These are phyloP conservation scores for Luvunga scandens DNA, from an alignment of 345 rosid genomes.

Conservation along the genomic window DNA sequence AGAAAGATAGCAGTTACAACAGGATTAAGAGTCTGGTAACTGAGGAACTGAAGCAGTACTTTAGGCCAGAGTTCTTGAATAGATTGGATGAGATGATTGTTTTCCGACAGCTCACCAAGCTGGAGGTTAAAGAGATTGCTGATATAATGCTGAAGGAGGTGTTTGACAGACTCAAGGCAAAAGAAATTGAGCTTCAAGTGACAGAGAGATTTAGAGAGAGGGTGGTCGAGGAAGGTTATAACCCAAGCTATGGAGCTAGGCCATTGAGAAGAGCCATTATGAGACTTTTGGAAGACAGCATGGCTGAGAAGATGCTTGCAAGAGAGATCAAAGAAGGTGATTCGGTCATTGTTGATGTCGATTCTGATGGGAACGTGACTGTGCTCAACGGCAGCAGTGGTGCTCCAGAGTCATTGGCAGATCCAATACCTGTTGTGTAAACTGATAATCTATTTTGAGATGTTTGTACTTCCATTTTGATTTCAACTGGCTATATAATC, in stretches of 20 bases:
- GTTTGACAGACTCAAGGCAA: conserved; percentile 61
- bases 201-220: conserved; percentile 86
- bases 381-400: conserved; percentile 84
- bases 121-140: conserved; percentile 89
- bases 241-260: conserved; percentile 97
- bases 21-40: conserved; percentile 91
- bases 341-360: conserved; percentile 85
- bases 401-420: conserved; percentile 55
- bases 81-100: conserved; percentile 97
- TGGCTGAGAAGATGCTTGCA: conserved; percentile 99
- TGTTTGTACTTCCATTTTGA: conserved; percentile 24
- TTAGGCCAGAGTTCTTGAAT: conserved; percentile 93
- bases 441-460: conserved; percentile 10
- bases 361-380: conserved; percentile 72
- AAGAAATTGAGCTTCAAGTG: conserved; percentile 92
- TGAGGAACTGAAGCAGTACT: conserved; percentile 85
- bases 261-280: conserved; percentile 93
- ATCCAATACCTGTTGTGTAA: conserved; percentile 48
- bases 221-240: conserved; percentile 94
- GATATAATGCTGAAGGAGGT: conserved; percentile 97
- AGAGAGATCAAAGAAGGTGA: conserved; percentile 94
- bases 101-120: conserved; percentile 84
- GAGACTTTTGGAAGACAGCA: conserved; percentile 91
- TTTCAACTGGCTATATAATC: conserved; percentile 22
- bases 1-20: conserved; percentile 91